phyloP scores from a whole-genome alignment of 1,284 basidiomycete species.

The Nidula niveotomentosa region DNA sequence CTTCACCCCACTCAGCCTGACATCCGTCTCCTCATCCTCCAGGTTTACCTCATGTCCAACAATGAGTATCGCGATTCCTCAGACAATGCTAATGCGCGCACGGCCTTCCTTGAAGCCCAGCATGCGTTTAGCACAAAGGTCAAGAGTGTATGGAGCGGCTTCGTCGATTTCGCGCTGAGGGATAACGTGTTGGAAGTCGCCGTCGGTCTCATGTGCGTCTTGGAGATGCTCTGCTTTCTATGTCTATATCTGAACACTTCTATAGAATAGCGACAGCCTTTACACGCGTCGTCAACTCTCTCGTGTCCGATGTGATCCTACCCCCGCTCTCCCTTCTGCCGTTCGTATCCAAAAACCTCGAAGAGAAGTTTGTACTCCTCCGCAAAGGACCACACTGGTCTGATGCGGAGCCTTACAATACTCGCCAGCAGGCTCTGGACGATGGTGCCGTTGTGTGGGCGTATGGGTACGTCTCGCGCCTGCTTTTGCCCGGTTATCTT shows the following conservation, averaged over 20 bases:
- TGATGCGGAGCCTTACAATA: conserved; percentile 26
- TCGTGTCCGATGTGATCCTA: conserved; percentile 34
- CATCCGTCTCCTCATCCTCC: no score
- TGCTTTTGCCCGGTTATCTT: no score
- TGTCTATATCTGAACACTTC: not conserved
- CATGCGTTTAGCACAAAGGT: conserved; percentile 13
- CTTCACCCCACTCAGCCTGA: no score
- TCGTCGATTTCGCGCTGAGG: conserved; percentile 21
- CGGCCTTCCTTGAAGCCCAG: conserved; percentile 16
- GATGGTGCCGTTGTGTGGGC: conserved; percentile 35
- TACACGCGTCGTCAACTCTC: conserved; percentile 30
- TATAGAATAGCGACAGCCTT: conserved; percentile 29
- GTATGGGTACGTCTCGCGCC: conserved; percentile 22
- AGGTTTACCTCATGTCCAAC: not conserved
- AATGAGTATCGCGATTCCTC: not conserved
- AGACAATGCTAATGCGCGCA: conserved; percentile 9
- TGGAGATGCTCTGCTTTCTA: not conserved
- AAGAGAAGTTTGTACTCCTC: conserved; percentile 30
- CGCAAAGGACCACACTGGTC: conserved; percentile 20
- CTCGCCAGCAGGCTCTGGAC: conserved; percentile 31
- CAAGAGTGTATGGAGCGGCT: conserved; percentile 22
- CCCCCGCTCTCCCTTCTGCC: conserved; percentile 33
- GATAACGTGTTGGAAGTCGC: conserved; percentile 40
- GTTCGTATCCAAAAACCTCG: conserved; percentile 31
- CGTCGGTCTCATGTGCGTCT: conserved; percentile 33